These are phyloP conservation scores for Magnolia officinalis DNA, from an alignment of 164 flowering plant genomes.

Conservation along the genomic window DNA sequence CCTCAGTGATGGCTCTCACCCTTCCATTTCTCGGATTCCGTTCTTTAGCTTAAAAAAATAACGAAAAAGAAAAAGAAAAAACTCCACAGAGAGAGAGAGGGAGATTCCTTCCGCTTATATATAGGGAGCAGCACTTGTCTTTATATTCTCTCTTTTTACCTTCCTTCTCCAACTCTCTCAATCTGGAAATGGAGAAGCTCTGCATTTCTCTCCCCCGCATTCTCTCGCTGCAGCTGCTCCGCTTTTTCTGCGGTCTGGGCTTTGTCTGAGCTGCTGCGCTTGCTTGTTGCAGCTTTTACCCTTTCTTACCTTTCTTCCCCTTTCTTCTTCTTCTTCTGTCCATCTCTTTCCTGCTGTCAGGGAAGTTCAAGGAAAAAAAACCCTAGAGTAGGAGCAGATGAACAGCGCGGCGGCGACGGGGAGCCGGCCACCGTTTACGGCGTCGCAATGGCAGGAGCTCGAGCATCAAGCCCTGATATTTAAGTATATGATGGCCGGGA, in stretches of 20 bases:
- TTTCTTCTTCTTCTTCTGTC: background rate
- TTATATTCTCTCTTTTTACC: background rate
- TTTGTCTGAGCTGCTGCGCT: slow-evolving; percentile 13
- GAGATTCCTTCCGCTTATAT: background rate
- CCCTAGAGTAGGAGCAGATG: slow-evolving; percentile 13
- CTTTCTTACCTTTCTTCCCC: background rate
- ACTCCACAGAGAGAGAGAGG: too few relatives aligned
- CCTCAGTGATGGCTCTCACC: background rate
- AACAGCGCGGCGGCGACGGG: slow-evolving; percentile 28
- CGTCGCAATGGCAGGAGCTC: slow-evolving; percentile 68
- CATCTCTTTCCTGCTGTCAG: background rate
- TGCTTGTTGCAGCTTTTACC: background rate
- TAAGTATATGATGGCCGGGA: slow-evolving; percentile 53
- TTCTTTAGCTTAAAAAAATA: background rate
- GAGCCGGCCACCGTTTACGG: slow-evolving; percentile 49
- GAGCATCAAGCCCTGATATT: slow-evolving; percentile 67
- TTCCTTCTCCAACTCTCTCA: background rate
- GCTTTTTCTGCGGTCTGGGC: slow-evolving; percentile 21
- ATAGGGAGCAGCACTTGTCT: background rate
- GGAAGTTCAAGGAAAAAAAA: background rate
- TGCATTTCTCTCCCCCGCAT: slow-evolving; percentile 10
- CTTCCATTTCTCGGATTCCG: background rate
- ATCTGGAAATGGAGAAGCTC: slow-evolving; percentile 16
- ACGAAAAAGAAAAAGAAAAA: background rate
- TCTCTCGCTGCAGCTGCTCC: slow-evolving; percentile 10